Base-by-base conservation (phyloP, 2,329 filamentous ascomycete genomes). In the Salinomyces thailandicus region DNA sequence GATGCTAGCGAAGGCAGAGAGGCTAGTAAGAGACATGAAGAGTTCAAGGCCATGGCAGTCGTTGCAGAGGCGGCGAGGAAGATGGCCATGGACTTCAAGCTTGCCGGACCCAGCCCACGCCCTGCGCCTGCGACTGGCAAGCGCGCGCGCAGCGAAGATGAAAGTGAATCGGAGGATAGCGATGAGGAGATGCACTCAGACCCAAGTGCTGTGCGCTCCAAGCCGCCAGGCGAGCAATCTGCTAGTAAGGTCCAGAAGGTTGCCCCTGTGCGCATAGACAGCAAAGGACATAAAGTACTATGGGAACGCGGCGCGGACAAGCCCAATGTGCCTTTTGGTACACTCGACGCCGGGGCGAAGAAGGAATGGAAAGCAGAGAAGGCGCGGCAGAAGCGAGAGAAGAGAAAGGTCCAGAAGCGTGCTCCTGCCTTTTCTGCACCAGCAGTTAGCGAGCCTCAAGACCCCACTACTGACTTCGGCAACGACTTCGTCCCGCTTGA, bases 21-120 rank as follows among this genome's bases (percentile, higher is more conserved):
- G 13, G 46, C 47, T 5, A 41, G 42, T 5, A 35, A 42, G 11
- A 42, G 40, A 17, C 50, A 55, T 31, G 37, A 33, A 2, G 32
- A 47, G 5, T 54, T 55, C 29, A 39, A 43, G 29, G 41, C 31
- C 16, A 48, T 57, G 41, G 37, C 48, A 6, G 41, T 44, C 12
- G 43, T 38, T 11, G 49, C 47, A 3, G 36, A 35, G 16, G 36
- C 28, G n/a, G 53, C 51, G 5, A 45, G 45, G 18, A 32, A 43
- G 17, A 27, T 37, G 6, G 50, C 42, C 2, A 35, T 38, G 18
- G 33, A 38, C 11, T 53, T 39, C 27, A 7, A 8, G 16, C 27
- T 20, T 22, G 5, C 13, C 3, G 30, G 29, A 19, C 15, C 19
- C 11, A 15, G 26, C 18, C 29, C n/a, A 18, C 9, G 15, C 4